phyloP scores from a whole-genome alignment of 345 rosid genomes.

The Mallotus nudiflorus region DNA sequence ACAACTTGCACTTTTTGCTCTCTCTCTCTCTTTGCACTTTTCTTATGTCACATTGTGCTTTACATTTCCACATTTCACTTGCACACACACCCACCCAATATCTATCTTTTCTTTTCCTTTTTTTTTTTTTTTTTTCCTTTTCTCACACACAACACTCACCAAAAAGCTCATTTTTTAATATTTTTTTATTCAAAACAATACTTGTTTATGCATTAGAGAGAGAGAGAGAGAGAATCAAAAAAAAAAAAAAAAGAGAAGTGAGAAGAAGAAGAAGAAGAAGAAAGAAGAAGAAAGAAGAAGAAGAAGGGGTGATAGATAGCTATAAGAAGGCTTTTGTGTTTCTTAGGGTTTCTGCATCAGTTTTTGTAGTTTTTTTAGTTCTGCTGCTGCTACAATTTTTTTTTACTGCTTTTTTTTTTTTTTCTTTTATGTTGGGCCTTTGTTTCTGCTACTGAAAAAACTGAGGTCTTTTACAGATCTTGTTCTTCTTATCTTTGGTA shows the following conservation, averaged over 20 bases:
- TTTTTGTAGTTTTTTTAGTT: constrained; percentile 1
- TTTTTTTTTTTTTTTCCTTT: background rate
- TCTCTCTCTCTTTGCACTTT: constrained; percentile 33
- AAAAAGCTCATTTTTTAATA: background rate
- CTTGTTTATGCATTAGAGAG: no score
- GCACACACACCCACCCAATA: constrained; percentile 50
- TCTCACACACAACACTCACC: background rate
- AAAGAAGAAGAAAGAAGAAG: background rate
- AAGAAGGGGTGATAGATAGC: background rate
- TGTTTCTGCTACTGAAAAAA: no score
- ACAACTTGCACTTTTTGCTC: constrained; percentile 1
- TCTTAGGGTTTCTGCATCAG: constrained; percentile 32
- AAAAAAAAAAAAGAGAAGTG: background rate
- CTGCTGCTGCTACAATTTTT: no score
- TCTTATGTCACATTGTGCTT: constrained; percentile 48
- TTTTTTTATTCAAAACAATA: background rate
- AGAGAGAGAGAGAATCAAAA: background rate
- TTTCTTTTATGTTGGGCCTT: no score
- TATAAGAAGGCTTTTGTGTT: background rate
- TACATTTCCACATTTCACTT: background rate
- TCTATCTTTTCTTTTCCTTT: constrained; percentile 32
- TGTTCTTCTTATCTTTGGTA: constrained; percentile 26
- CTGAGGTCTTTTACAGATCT: constrained; percentile 16
- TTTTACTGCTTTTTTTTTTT: background rate
- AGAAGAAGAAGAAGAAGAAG: background rate